These are phyloP conservation scores for Neurospora sp. DNA, from an alignment of 2,329 filamentous ascomycete species.

Conservation along the genomic window DNA sequence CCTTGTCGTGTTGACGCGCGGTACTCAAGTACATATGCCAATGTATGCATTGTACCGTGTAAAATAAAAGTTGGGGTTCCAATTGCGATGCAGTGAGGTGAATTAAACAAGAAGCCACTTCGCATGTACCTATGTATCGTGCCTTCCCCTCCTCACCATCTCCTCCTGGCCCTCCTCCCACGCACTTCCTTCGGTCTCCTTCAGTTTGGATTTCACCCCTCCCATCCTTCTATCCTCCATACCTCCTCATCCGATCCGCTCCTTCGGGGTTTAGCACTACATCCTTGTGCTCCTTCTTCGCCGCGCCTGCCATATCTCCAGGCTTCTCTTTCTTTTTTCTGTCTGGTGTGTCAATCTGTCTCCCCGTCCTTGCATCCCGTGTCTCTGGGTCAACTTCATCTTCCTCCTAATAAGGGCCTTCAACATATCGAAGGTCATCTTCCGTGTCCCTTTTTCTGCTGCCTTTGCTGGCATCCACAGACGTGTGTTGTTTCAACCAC, in stretches of 20 bases:
- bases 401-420: background rate
- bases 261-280: background rate
- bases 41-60: background rate
- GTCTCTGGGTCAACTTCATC: background rate
- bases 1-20: background rate
- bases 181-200: background rate
- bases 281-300: background rate
- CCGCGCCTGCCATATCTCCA: background rate
- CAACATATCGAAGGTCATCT: background rate
- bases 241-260: background rate
- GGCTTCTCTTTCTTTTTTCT: background rate
- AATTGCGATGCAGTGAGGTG: background rate
- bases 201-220: background rate
- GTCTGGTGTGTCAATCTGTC: background rate
- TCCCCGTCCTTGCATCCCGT: background rate
- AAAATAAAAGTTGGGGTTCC: background rate
- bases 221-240: background rate
- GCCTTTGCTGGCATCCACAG: background rate
- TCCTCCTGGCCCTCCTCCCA: background rate
- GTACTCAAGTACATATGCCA: background rate
- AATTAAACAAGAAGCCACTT: background rate
- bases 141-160: background rate
- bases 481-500: background rate
- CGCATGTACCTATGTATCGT: background rate
- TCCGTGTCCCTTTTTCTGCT: background rate